Evolutionary conservation across 805 yeast species (phyloP).

Genomic region (Zygosaccharomyces kombuchaensis): DNA sequence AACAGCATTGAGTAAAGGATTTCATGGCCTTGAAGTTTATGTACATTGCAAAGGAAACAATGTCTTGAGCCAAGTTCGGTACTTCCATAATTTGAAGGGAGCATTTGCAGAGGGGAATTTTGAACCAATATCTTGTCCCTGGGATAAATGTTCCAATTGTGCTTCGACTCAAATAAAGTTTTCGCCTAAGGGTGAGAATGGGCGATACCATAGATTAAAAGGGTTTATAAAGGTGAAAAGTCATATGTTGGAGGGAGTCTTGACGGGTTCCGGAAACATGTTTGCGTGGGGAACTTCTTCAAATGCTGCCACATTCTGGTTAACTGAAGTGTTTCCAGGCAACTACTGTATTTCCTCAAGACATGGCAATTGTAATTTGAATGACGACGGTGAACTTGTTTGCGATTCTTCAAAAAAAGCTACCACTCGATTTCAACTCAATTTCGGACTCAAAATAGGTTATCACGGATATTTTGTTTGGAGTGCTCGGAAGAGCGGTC

Average conservation of each 20-base stretch:
- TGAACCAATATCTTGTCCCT: not conserved
- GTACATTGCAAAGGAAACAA: slow-evolving; percentile 49
- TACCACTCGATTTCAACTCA: too few relatives aligned
- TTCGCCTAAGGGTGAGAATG: not conserved
- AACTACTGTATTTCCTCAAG: not conserved
- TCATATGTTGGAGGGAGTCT: not conserved
- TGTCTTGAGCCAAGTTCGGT: slow-evolving; percentile 51
- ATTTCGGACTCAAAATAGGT: too few relatives aligned
- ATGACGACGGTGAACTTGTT: not conserved
- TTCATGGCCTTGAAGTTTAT: slow-evolving; percentile 48
- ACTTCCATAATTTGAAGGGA: slow-evolving; percentile 67
- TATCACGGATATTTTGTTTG: too few relatives aligned
- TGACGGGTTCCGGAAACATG: not conserved
- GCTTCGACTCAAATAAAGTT: not conserved
- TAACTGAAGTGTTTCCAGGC: not conserved
- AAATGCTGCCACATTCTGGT: not conserved
- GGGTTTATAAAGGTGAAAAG: not conserved
- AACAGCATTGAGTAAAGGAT: slow-evolving; percentile 44
- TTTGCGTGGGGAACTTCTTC: not conserved
- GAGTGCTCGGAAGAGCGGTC: too few relatives aligned
- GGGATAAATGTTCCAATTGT: not conserved
- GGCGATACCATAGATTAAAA: too few relatives aligned
- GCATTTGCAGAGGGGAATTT: slow-evolving; percentile 58
- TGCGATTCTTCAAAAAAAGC: too few relatives aligned
- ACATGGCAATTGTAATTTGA: not conserved